These are phyloP conservation scores for Aegle marmelos DNA, from an alignment of 345 rosid species.

Conservation along the genomic window DNA sequence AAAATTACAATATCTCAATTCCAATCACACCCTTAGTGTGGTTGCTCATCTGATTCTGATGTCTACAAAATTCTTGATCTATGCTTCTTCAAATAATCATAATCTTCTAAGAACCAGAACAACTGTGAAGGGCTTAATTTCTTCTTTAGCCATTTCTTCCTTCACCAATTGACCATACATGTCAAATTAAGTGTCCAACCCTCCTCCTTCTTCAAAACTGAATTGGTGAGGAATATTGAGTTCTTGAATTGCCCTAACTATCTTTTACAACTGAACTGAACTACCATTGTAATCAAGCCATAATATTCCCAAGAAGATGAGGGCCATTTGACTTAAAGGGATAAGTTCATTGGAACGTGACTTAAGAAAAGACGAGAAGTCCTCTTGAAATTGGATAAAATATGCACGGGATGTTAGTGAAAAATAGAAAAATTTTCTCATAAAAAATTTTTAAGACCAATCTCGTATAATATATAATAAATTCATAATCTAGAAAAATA, in stretches of 20 bases:
- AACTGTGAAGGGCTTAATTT: conserved; percentile 60
- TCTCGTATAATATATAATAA: too few species aligned
- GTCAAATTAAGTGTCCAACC: conserved; percentile 58
- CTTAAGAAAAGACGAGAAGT: conserved; percentile 64
- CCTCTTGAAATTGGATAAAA: conserved; percentile 62
- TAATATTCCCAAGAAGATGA: conserved; percentile 61
- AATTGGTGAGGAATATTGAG: conserved; percentile 62
- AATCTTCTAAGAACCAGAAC: conserved; percentile 55
- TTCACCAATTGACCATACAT: conserved; percentile 50
- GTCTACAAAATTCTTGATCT: too few species aligned
- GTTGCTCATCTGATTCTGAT: too few species aligned
- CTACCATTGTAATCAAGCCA: conserved; percentile 53
- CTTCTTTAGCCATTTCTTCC: conserved; percentile 53
- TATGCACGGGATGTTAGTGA: too few species aligned
- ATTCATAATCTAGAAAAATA: too few species aligned
- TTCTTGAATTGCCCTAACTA: conserved; percentile 84
- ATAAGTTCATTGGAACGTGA: conserved; percentile 32
- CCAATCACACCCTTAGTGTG: too few species aligned
- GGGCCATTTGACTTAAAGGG: conserved; percentile 58
- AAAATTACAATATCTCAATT: too few species aligned
- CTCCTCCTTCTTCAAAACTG: conserved; percentile 70
- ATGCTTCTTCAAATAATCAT: conserved; percentile 7
- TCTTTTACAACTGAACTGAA: conserved; percentile 45
- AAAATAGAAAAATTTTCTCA: too few species aligned
- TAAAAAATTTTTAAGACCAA: too few species aligned